Evolutionary conservation across 345 rosid genomes (phyloP).

Genomic region (Trapa incisa): DNA sequence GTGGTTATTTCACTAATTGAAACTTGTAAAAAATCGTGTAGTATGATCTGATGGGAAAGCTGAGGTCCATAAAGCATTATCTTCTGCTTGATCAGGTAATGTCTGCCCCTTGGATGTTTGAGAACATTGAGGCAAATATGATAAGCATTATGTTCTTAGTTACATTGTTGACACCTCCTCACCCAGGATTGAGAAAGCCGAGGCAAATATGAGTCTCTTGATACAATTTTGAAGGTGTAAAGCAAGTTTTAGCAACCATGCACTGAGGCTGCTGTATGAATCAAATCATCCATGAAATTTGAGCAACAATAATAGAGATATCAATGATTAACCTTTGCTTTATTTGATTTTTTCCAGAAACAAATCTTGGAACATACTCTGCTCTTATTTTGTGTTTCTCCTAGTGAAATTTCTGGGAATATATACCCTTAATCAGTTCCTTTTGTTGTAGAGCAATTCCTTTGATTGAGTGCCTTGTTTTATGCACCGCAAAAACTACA

Average conservation of each 20-base stretch:
- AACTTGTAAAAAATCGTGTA: slow-evolving; percentile 18
- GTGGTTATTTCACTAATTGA: background rate
- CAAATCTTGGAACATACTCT: background rate
- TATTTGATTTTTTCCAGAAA: background rate
- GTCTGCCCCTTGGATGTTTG: slow-evolving; percentile 5
- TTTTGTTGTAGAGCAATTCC: background rate
- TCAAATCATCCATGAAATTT: background rate
- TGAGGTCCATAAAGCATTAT: slow-evolving; percentile 86
- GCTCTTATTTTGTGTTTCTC: background rate
- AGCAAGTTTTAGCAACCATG: background rate
- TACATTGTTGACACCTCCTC: background rate
- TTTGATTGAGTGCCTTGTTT: background rate
- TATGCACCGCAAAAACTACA: background rate
- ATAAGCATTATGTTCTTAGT: background rate
- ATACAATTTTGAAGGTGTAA: too few species aligned
- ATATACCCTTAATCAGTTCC: background rate
- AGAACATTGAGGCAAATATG: background rate
- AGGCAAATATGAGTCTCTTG: too few species aligned
- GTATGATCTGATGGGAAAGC: slow-evolving; percentile 87
- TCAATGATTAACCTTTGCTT: background rate
- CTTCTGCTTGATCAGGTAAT: slow-evolving; percentile 97
- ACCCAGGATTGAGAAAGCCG: background rate
- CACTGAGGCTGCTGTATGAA: background rate
- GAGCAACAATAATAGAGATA: background rate
- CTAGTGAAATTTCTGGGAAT: background rate